Evolutionary conservation across 2,329 filamentous ascomycete genomes (phyloP).

Genomic region (Aspergillus flavus): DNA sequence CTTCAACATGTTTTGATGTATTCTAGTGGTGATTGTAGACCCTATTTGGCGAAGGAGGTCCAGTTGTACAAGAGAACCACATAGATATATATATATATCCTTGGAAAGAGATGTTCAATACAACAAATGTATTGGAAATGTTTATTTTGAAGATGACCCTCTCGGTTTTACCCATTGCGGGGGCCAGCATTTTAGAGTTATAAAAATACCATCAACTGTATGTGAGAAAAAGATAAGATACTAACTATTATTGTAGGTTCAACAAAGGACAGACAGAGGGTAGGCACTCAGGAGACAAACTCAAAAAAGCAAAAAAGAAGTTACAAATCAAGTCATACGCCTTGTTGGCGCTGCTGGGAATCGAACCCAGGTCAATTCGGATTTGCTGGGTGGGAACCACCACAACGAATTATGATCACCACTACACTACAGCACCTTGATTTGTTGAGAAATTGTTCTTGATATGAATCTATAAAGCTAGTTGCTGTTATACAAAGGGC

Average conservation of each 20-base stretch:
- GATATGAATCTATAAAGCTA: not conserved
- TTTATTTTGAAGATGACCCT: too few species aligned
- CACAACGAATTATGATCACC: constrained; percentile 28
- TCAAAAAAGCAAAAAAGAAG: not conserved
- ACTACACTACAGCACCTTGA: constrained; percentile 30
- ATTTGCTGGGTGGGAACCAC: not conserved
- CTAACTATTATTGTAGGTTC: too few species aligned
- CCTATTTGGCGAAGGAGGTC: too few species aligned
- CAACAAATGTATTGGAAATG: too few species aligned
- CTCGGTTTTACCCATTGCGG: not conserved
- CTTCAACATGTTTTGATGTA: not conserved
- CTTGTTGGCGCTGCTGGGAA: constrained; percentile 27
- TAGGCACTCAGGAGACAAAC: too few species aligned
- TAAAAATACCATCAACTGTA: not conserved
- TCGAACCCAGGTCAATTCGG: constrained; percentile 27
- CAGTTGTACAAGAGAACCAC: too few species aligned
- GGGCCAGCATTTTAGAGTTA: accelerated
- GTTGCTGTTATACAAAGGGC: too few species aligned
- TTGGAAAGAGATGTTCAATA: too few species aligned
- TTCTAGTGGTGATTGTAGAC: not conserved
- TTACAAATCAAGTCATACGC: constrained; percentile 19
- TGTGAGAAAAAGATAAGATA: too few species aligned
- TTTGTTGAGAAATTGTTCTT: not conserved
- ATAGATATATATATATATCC: not conserved
- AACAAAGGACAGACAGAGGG: too few species aligned